Evolutionary conservation across 2,329 filamentous ascomycete species (phyloP).

Genomic region (Ceratocystis huliohia): DNA sequence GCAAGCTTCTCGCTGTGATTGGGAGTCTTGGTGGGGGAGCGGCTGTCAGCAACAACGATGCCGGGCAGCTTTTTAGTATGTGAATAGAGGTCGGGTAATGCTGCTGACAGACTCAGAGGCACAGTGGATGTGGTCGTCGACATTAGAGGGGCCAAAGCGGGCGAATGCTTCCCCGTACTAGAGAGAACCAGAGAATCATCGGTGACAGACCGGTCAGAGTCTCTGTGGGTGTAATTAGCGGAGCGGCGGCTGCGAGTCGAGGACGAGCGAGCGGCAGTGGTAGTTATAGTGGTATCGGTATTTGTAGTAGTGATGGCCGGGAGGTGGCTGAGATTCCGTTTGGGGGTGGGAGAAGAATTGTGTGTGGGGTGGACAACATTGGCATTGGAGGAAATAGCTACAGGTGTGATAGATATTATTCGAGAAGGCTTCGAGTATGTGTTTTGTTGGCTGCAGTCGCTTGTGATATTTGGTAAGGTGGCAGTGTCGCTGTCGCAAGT

Average conservation of each 20-base stretch:
- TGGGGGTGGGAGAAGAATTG: background rate
- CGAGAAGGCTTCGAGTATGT: background rate
- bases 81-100: conserved; percentile 23
- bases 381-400: background rate
- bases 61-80: conserved; percentile 25
- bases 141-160: conserved; percentile 17
- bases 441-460: conserved; percentile 1
- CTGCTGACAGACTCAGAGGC: background rate
- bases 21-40: conserved; percentile 18
- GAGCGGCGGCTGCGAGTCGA: conserved; percentile 25
- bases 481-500: background rate
- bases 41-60: background rate
- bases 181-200: conserved; percentile 15
- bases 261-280: conserved; percentile 23
- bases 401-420: background rate
- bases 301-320: conserved; percentile 8
- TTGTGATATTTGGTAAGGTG: background rate
- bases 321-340: background rate
- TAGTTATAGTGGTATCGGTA: background rate
- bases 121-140: background rate
- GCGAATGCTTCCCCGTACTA: conserved; percentile 22
- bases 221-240: conserved; percentile 10
- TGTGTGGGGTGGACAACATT: background rate
- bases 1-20: conserved; percentile 29
- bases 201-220: conserved; percentile 5